Conservation (phyloP, 2,329 filamentous ascomycete species). For the Amphichorda felina region DNA sequence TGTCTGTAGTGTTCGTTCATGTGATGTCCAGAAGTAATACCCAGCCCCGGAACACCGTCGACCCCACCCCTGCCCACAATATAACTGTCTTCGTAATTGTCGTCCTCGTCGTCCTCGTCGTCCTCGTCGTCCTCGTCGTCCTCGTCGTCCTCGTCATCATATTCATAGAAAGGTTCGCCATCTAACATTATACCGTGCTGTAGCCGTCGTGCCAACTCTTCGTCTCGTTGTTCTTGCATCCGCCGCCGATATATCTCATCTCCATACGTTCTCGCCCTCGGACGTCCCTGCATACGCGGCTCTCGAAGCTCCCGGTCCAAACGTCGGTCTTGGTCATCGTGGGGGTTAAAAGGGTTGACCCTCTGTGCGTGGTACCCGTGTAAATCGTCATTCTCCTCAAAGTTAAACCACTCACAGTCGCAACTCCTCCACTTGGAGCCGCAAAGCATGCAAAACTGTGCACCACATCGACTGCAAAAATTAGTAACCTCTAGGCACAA, state of each 20-base stretch:
- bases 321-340: no score
- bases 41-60: conserved; percentile 22
- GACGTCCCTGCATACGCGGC: no score
- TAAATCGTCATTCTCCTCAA: conserved; percentile 22
- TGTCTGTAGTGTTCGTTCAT: conserved; percentile 40
- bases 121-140: conserved; percentile 15
- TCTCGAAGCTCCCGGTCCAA: no score
- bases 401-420: conserved; percentile 71
- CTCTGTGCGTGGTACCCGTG: not conserved
- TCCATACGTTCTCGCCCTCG: conserved; percentile 23
- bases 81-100: conserved; percentile 24
- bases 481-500: conserved; percentile 5
- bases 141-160: conserved; percentile 11
- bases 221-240: conserved; percentile 34
- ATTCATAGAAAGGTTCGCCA: conserved; percentile 6
- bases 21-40: conserved; percentile 40
- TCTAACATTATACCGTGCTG: conserved; percentile 16
- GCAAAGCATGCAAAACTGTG: conserved; percentile 82
- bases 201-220: conserved; percentile 23
- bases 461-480: conserved; percentile 53
- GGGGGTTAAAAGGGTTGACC: no score
- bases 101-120: conserved; percentile 18
- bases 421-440: conserved; percentile 74
- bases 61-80: conserved; percentile 20
- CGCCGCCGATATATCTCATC: conserved; percentile 33